Conservation (phyloP, 495 filamentous ascomycete species). For the Penicillium soppii region DNA sequence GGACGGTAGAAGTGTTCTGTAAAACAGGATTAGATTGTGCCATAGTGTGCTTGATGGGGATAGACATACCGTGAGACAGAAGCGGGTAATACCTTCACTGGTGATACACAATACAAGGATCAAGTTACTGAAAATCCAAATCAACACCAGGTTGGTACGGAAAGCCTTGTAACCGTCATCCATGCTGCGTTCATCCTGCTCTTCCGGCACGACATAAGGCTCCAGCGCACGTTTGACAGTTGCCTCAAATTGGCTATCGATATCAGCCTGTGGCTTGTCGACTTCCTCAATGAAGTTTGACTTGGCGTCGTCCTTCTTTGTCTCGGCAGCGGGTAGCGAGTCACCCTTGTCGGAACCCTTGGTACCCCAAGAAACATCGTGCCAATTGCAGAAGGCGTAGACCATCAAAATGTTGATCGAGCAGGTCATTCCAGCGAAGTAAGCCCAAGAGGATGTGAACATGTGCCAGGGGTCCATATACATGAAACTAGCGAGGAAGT, state of each 20-base stretch:
- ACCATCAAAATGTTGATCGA: slow-evolving; percentile 99
- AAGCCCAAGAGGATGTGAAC: slow-evolving; percentile 93
- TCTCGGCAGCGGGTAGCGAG: slow-evolving; percentile 80
- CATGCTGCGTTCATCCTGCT: slow-evolving; percentile 73
- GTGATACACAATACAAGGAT: slow-evolving; percentile 81
- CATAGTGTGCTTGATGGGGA: neutral
- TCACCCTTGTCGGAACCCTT: slow-evolving; percentile 98
- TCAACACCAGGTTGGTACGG: slow-evolving; percentile 83
- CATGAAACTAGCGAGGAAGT: slow-evolving; percentile 91
- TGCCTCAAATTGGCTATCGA: slow-evolving; percentile 92
- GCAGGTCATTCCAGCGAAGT: slow-evolving; percentile 88
- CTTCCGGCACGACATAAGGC: slow-evolving; percentile 70
- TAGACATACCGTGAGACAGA: slow-evolving; percentile 76
- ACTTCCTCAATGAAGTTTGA: slow-evolving; percentile 89
- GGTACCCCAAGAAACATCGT: slow-evolving; percentile 99
- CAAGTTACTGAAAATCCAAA: slow-evolving; percentile 93
- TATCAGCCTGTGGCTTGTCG: slow-evolving; percentile 95
- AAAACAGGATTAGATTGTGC: slow-evolving; percentile 5
- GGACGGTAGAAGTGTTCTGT: slow-evolving; percentile 51
- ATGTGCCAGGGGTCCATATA: slow-evolving; percentile 99
- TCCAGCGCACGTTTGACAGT: slow-evolving; percentile 90
- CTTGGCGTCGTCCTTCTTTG: slow-evolving; percentile 78
- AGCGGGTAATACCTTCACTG: slow-evolving; percentile 69
- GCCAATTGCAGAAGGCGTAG: slow-evolving; percentile 99
- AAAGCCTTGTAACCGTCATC: slow-evolving; percentile 98